Evolutionary conservation across 2,329 filamentous ascomycete species (phyloP), one percentile per base, ranked within the genome.

Genomic region (Neophaeococcomyces aloes): DNA sequence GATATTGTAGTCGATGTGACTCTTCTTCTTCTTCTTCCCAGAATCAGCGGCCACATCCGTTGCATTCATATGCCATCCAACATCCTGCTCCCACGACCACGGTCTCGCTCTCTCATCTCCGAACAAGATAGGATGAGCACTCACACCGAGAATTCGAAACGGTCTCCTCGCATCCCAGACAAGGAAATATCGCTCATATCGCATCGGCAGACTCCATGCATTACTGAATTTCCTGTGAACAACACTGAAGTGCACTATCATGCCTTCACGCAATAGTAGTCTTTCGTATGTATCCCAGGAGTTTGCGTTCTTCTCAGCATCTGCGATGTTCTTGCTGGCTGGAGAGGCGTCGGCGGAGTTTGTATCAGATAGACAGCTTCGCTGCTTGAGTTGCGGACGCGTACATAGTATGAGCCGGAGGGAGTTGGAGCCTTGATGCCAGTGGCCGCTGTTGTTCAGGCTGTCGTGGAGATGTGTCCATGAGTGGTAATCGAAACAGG

Each of bases 391-490:
- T 15, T 43, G 15, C 21, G 25, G 11, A 29, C 31, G 51, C 29
- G 53, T 51, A 40, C 63, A 65, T 11, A 65, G 59, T 18, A 64
- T 53, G 11, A 65, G 53, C 31, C 57, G 59, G 10, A 65, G 51
- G 8, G 61, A 53, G 35, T 63, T 63, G n/a, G 60, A 63, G 2
- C 60, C 57, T 53, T 65, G 62, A 45, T 65, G 63, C 61, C 61
- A 65, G 34, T 58, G 56, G 14, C 56, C 56, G 11, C 31, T 44
- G 29, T 49, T 49, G 30, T 54, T 51, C n/a, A 49, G 33, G 3
- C 32, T 38, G 39, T 54, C 49, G 13, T 42, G 29, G 29, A 46
- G 40, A 17, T 52, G 46, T 4, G 34, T 29, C 15, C 36, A 45
- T 18, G 45, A 44, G 19, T 45, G 30, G 29, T 46, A 31, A 19